Base-by-base conservation (phyloP, 2,329 filamentous ascomycete genomes). In the Monosporascus sp. region DNA sequence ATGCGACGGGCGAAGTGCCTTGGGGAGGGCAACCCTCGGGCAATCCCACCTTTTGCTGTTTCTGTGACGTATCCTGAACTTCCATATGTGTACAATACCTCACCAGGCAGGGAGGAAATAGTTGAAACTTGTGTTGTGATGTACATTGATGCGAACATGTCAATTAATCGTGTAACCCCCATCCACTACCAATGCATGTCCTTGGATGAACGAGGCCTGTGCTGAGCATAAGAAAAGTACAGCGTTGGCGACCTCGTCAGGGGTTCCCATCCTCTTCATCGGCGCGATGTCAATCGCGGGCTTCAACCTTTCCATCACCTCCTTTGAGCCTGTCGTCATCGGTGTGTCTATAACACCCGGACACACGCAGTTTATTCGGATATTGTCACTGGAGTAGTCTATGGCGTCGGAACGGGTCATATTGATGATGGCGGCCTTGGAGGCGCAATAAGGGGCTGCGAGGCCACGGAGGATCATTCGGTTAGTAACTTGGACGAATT, bases 331-430 rank as follows among this genome's bases (percentile, higher is more conserved):
- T 11, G 68, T 74, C 4, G 74, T 75, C 69, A 79, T 72, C 0
- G 73, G 73, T 3, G 76, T 78, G 39, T 73, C 72, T 42, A 79
- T 73, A 1, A 75, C 64, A 1, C 74, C 75, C 0, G 76, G 70
- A 44, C 69, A 71, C 8, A 72, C 68, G 47, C 68, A 70, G 48
- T 72, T 73, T 24, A 73, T 60, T 15, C 71, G 61, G 47, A 73
- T 71, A 1, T 62, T 63, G 38, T 72, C 68, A n/a, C 50, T 52
- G 0, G 79, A 77, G 59, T 83, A 82, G 57, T 84, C 77, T 20
- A 82, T 80, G 1, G 78, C 79, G 57, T 82, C 80, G 0, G 77
- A 70, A 6, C 75, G 69, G 0, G 81, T 84, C 74, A 84, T 74
- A 22, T 76, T 78, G 48, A 84, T 77, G 2, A 84, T 74, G 0